phyloP scores from a whole-genome alignment of 2,329 filamentous ascomycete species.

The Trichothecium roseum region DNA sequence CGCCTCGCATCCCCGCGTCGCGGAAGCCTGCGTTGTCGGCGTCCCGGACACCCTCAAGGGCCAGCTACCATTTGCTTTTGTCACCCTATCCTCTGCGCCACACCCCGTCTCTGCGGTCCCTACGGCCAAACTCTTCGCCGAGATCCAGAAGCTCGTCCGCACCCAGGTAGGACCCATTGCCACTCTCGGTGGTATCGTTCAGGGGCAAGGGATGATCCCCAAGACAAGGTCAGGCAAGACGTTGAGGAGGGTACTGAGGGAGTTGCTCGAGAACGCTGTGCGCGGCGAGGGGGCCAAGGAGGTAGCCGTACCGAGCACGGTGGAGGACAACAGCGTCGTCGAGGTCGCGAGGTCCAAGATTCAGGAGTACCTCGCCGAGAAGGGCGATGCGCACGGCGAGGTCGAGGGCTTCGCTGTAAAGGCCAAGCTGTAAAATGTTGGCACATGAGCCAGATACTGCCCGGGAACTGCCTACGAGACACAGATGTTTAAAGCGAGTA shows the following conservation, averaged over 20 bases:
- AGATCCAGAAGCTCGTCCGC: constrained; percentile 65
- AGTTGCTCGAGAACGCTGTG: constrained; percentile 74
- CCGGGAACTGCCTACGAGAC: too few relatives aligned
- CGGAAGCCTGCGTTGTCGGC: constrained; percentile 77
- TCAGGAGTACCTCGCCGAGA: constrained; percentile 61
- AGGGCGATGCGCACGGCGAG: constrained; percentile 27
- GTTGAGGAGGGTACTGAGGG: constrained; percentile 66
- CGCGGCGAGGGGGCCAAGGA: constrained; percentile 61
- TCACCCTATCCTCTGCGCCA: constrained; percentile 41
- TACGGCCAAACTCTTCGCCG: constrained; percentile 32
- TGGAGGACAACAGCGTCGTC: constrained; percentile 70
- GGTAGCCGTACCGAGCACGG: constrained; percentile 70
- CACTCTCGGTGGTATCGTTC: constrained; percentile 73
- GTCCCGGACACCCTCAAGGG: constrained; percentile 83
- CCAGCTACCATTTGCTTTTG: constrained; percentile 83
- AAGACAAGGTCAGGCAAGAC: constrained; percentile 92
- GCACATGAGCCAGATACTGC: background rate
- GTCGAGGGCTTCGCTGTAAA: constrained; percentile 38
- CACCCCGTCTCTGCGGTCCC: constrained; percentile 42
- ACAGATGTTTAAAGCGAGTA: too few relatives aligned
- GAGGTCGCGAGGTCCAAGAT: constrained; percentile 63
- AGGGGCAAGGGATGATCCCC: constrained; percentile 78
- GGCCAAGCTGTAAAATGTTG: constrained; percentile 34
- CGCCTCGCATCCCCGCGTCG: constrained; percentile 65
- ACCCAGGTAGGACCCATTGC: constrained; percentile 82